A percentile compares a stretch with the other conserved stretches of the same genome.
Evolutionary conservation across 2,329 filamentous ascomycete species (phyloP).

Genomic region (Zopfia rhizophila): DNA sequence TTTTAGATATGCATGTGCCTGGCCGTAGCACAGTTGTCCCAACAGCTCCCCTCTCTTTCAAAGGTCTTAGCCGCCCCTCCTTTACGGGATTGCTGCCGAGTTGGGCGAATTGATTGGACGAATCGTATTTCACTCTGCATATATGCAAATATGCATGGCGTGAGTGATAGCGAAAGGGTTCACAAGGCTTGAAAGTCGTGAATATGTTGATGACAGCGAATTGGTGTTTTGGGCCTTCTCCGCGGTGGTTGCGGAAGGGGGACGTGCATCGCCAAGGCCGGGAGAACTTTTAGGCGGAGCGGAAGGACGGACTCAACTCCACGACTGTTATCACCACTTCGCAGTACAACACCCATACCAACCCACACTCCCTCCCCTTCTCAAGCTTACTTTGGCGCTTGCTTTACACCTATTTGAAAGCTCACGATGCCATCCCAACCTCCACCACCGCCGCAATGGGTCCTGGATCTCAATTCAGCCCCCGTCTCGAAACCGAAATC

Average conservation of each 20-base stretch:
- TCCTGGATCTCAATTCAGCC: slow-evolving; percentile 78
- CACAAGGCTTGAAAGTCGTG: no score
- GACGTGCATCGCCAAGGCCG: slow-evolving; percentile 12
- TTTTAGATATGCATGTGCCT: slow-evolving; percentile 43
- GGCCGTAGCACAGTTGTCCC: slow-evolving; percentile 35
- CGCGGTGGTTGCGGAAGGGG: no score
- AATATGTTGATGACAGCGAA: no score
- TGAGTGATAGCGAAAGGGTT: neutral
- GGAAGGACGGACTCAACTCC: slow-evolving; percentile 20
- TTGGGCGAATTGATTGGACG: slow-evolving; percentile 22
- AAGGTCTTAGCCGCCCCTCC: slow-evolving; percentile 37
- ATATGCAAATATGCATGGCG: neutral
- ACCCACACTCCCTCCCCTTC: slow-evolving; percentile 10
- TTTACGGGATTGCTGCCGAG: slow-evolving; percentile 10
- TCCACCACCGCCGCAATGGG: slow-evolving; percentile 78
- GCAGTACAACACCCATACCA: slow-evolving; percentile 19
- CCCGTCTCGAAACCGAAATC: slow-evolving; percentile 73
- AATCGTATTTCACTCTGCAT: slow-evolving; percentile 14
- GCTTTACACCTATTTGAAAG: no score
- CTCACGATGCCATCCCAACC: slow-evolving; percentile 35
- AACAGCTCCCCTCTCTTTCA: slow-evolving; percentile 34
- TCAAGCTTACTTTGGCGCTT: neutral
- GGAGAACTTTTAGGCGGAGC: slow-evolving; percentile 9
- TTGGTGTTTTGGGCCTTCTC: no score
- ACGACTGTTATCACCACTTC: no score